phyloP scores from a whole-genome alignment of 306 rosid genomes.

The Lathyrus oleraceus region DNA sequence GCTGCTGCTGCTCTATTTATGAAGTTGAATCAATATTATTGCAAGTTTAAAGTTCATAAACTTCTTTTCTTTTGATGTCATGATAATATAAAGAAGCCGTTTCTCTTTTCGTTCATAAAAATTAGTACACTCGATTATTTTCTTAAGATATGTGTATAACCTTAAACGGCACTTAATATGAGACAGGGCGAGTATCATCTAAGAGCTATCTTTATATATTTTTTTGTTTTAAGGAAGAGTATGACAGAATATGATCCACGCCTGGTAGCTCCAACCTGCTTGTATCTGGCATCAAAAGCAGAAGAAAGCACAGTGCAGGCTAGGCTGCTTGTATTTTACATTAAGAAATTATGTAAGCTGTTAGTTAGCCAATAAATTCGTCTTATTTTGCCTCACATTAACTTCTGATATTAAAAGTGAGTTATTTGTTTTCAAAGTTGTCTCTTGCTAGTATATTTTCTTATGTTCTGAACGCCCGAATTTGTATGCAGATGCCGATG shows the following conservation, averaged over 20 bases:
- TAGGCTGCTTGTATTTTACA: slow-evolving; percentile 73
- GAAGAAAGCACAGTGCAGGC: slow-evolving; percentile 97
- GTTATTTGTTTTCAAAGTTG: slow-evolving; percentile 29
- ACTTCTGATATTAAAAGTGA: slow-evolving; percentile 22
- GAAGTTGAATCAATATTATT: slow-evolving; percentile 4
- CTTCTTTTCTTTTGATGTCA: neutral
- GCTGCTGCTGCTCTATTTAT: neutral
- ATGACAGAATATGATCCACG: slow-evolving; percentile 92
- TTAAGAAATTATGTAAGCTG: slow-evolving; percentile 61
- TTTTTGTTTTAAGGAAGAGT: slow-evolving; percentile 65
- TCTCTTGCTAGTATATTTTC: slow-evolving; percentile 18
- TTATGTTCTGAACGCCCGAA: slow-evolving; percentile 30
- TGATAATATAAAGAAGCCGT: too few species aligned
- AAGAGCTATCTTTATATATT: neutral
- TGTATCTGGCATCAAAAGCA: slow-evolving; percentile 88
- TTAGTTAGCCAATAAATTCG: slow-evolving; percentile 3
- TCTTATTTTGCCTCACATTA: neutral
- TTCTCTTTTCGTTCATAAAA: too few species aligned
- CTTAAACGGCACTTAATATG: too few species aligned
- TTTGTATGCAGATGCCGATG: slow-evolving; percentile 71
- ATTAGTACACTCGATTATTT: too few species aligned
- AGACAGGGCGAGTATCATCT: neutral
- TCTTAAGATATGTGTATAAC: too few species aligned
- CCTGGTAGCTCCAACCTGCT: slow-evolving; percentile 91
- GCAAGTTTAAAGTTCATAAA: slow-evolving; percentile 19